A percentile compares a stretch with the other conserved stretches of the same genome.
phyloP scores from a whole-genome alignment of 495 filamentous ascomycete genomes.

The Penicillium pancosmium region DNA sequence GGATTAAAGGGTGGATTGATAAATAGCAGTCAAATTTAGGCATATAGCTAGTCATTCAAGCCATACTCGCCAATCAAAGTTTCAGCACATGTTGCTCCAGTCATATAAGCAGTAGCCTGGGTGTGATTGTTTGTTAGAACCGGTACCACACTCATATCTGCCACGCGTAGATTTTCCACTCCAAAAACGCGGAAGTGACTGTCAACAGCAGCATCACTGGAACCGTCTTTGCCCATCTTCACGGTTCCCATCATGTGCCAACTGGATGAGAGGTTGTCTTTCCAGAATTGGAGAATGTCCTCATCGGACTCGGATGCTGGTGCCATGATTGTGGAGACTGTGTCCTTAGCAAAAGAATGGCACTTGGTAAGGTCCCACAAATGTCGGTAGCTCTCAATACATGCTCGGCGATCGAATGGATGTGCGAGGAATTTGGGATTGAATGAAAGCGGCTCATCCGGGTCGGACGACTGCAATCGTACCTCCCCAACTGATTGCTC shows the following conservation, averaged over 20 bases:
- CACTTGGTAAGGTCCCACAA: constrained; percentile 44
- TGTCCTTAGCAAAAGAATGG: constrained; percentile 52
- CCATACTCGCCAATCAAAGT: constrained; percentile 29
- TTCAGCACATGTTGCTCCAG: constrained; percentile 35
- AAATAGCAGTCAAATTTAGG: neutral
- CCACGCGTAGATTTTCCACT: constrained; percentile 58
- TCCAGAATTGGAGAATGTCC: constrained; percentile 54
- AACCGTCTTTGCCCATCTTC: constrained; percentile 60
- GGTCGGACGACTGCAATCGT: constrained; percentile 56
- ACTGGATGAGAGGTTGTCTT: constrained; percentile 30
- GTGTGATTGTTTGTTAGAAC: constrained; percentile 51
- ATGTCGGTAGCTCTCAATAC: constrained; percentile 57
- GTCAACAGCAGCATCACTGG: constrained; percentile 57
- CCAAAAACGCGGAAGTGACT: constrained; percentile 56
- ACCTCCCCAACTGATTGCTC: constrained; percentile 52
- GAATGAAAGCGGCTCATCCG: constrained; percentile 55
- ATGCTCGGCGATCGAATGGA: constrained; percentile 58
- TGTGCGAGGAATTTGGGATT: constrained; percentile 60
- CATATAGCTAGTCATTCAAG: constrained; percentile 11
- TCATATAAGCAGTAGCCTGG: constrained; percentile 42
- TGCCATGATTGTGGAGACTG: constrained; percentile 39
- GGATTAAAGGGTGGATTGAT: neutral
- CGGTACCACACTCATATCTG: constrained; percentile 67
- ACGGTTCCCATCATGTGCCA: constrained; percentile 65
- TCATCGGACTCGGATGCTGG: constrained; percentile 58